Evolutionary conservation across 768 basidiomycete species (phyloP).

Genomic region (Termitomyces titanicus): DNA sequence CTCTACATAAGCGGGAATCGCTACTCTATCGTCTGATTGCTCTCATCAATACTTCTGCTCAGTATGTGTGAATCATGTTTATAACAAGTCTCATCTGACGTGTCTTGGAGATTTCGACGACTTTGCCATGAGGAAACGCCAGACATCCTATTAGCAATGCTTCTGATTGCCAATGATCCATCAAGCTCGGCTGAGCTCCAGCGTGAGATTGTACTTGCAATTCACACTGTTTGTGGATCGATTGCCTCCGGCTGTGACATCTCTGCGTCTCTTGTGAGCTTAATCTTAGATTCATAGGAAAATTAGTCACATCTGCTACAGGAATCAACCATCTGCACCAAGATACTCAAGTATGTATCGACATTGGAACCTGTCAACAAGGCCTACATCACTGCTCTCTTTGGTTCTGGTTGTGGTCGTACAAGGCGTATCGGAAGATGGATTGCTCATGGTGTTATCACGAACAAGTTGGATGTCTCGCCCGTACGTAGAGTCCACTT

Average conservation of each 20-base stretch:
- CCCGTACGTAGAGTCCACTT: conserved; percentile 18
- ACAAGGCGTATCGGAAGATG: conserved; percentile 54
- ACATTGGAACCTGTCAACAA: conserved; percentile 46
- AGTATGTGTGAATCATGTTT: conserved; percentile 32
- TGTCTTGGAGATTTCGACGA: conserved; percentile 27
- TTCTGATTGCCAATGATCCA: conserved; percentile 56
- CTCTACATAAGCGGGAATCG: conserved; percentile 22
- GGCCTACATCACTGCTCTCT: conserved; percentile 43
- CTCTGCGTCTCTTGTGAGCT: conserved; percentile 23
- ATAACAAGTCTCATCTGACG: background rate
- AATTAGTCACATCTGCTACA: conserved; percentile 19
- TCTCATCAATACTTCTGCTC: conserved; percentile 39
- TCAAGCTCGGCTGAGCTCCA: conserved; percentile 40
- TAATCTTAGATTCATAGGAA: background rate
- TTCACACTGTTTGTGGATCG: conserved; percentile 44
- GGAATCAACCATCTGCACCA: conserved; percentile 46
- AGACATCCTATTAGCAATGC: conserved; percentile 44
- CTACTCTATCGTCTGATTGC: conserved; percentile 38
- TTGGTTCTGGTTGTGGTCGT: conserved; percentile 47
- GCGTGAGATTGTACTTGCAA: conserved; percentile 40
- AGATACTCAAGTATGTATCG: conserved; percentile 36
- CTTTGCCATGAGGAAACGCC: conserved; percentile 38
- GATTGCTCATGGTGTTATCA: conserved; percentile 50
- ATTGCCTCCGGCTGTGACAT: conserved; percentile 30
- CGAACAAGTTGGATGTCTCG: conserved; percentile 19